Percentiles rank a stretch among this genome's conserved stretches.
phyloP scores from a whole-genome alignment of 2,329 filamentous ascomycete genomes.

The Westerdykella sp. region DNA sequence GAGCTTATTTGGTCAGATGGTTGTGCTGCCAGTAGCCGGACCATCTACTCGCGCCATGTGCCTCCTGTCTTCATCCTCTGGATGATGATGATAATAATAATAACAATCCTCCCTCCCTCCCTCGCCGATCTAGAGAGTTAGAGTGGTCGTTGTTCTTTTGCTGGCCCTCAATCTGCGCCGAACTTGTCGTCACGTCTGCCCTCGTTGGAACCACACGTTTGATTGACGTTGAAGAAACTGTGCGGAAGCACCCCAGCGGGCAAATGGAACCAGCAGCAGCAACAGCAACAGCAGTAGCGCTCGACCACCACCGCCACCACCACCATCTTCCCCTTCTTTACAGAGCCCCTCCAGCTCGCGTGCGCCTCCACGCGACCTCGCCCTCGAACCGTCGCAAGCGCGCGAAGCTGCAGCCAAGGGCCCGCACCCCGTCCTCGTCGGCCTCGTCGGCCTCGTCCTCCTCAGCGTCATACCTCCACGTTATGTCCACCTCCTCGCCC shows the following conservation, averaged over 20 bases:
- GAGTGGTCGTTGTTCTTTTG: no score
- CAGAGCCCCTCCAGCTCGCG: constrained; percentile 13
- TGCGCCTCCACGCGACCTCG: constrained; percentile 14
- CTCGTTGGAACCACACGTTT: constrained; percentile 7
- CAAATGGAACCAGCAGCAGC: constrained; percentile 32
- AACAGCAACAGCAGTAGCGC: no score
- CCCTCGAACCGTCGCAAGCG: constrained; percentile 24
- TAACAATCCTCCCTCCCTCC: not conserved
- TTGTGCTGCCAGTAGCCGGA: no score
- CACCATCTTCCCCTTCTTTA: constrained; percentile 16
- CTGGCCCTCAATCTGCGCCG: constrained; percentile 36
- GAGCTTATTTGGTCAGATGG: constrained; percentile 3
- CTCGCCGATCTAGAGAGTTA: no score
- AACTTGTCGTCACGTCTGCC: constrained; percentile 33
- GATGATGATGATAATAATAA: no score
- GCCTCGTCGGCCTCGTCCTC: not conserved
- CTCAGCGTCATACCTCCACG: not conserved
- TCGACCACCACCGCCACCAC: constrained; percentile 14
- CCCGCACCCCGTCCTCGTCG: constrained; percentile 14
- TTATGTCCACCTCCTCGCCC: no score
- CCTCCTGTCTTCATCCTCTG: not conserved
- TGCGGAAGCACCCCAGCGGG: constrained; percentile 28
- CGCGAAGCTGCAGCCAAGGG: constrained; percentile 34
- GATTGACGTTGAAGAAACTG: constrained; percentile 4
- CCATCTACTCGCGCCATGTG: no score